Base-by-base conservation (phyloP, 345 rosid genomes). In the Aurinia saxatilis region DNA sequence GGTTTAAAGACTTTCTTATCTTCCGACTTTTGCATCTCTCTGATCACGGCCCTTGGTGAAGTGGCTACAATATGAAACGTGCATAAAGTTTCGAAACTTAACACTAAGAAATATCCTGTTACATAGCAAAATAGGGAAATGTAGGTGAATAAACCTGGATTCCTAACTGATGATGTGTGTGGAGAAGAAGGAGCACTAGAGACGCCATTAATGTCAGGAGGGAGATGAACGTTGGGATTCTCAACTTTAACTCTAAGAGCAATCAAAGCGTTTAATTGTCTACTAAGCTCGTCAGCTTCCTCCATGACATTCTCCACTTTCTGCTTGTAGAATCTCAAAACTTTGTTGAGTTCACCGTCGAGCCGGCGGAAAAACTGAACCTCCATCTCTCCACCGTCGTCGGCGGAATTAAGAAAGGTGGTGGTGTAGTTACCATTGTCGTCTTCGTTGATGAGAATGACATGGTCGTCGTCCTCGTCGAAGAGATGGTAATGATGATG, bases 271-370 rank as follows among this genome's bases (percentile, higher is more conserved):
- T 84, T 70, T 81, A 88, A 78, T 66, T 88, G 96, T 49, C 76
- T 82, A 23, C 84, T 86, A 70, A 88, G 65, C 65, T 78, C 84
- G 49, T 86, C 87, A 0, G 91, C 96, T 66, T 88, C 96, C 1
- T 27, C 70, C 74, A 79, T 61, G 6, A 74, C 80, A 68, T 71
- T 75, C 44, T 78, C 69, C 18, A 85, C 82, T 10, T 85, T 82
- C 10, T 63, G 65, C 70, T 61, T 77, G 25, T 86, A 86, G 29
- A 86, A 86, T 6, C 33, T 71, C 42, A 79, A 41, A 1, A 86
- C 90, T 13, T 86, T 88, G 27, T 86, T 86, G 57, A 88, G 82
- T 68, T 88, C 87, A 3, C 45, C 82, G n/a, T 88, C 96, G 3
- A 88, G 85, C 48, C 76, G 63, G 40, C 72, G 16, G 35, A 88